A percentile compares a stretch with the other conserved stretches of the same genome.
Conservation (phyloP, 2,329 filamentous ascomycete genomes). For the Zymoseptoria passerinii region DNA sequence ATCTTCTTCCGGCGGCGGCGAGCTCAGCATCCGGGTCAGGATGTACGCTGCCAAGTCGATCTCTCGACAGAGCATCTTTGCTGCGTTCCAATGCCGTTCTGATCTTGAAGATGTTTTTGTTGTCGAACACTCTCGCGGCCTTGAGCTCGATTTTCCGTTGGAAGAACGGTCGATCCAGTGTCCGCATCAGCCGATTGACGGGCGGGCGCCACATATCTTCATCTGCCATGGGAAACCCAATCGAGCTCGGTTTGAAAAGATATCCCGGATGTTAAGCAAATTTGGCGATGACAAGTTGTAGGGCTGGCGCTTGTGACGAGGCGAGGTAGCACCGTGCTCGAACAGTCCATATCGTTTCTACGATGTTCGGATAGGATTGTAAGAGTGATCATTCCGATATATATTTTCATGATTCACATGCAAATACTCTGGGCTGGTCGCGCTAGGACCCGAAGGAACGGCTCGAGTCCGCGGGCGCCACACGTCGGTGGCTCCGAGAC, state of each 20-base stretch:
- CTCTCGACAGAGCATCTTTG: constrained; percentile 56
- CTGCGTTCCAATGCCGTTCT: constrained; percentile 58
- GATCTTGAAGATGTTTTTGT: constrained; percentile 64
- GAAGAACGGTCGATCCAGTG: constrained; percentile 79
- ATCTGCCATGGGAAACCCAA: constrained; percentile 16
- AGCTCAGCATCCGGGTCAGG: constrained; percentile 51
- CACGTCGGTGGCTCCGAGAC: not conserved
- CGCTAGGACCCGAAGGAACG: not conserved
- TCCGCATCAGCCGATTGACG: constrained; percentile 67
- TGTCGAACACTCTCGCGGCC: constrained; percentile 69
- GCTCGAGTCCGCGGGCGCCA: not conserved
- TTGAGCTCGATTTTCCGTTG: constrained; percentile 65
- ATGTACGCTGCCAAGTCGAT: constrained; percentile 56
- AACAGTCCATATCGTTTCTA: not conserved
- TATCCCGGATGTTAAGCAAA: not conserved
- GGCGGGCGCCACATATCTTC: constrained; percentile 65
- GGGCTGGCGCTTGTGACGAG: not conserved
- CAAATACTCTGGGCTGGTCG: not conserved
- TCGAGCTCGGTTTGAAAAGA: not conserved
- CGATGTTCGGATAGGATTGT: not conserved
- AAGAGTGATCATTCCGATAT: not conserved
- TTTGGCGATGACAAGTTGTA: not conserved
- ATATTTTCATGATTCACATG: not conserved
- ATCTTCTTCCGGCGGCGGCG: constrained; percentile 42
- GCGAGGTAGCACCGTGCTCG: too few relatives aligned